These are phyloP conservation scores for Xenoacremonium recifei DNA, from an alignment of 2,329 filamentous ascomycete genomes.

Conservation along the genomic window DNA sequence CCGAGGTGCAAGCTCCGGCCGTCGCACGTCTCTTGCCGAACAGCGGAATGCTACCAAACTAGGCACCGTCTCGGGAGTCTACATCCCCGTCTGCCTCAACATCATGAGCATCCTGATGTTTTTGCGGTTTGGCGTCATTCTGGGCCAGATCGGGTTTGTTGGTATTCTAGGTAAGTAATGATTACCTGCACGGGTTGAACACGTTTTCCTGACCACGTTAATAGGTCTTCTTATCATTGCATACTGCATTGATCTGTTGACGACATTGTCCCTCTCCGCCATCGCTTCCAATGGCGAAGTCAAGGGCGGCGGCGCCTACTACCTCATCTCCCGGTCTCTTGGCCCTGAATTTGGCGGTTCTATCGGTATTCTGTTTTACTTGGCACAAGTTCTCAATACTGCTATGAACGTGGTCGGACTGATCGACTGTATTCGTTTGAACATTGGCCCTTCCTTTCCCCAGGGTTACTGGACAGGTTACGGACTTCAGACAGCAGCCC, in stretches of 20 bases:
- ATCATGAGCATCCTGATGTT: conserved; percentile 93
- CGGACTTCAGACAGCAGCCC: conserved; percentile 68
- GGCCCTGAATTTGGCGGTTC: conserved; percentile 88
- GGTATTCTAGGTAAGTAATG: conserved; percentile 69
- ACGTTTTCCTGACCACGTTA: background rate
- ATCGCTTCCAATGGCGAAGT: conserved; percentile 90
- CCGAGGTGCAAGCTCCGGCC: background rate
- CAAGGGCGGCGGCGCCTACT: conserved; percentile 83
- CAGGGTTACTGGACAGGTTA: conserved; percentile 77
- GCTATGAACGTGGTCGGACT: conserved; percentile 85
- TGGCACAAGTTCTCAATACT: conserved; percentile 87
- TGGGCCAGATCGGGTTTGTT: conserved; percentile 75
- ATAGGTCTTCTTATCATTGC: conserved; percentile 69
- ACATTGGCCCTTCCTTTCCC: conserved; percentile 66
- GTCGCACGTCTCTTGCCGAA: conserved; percentile 29
- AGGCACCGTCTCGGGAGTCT: conserved; percentile 75
- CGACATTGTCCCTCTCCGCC: conserved; percentile 80
- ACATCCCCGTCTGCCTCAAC: conserved; percentile 85
- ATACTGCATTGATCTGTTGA: conserved; percentile 82
- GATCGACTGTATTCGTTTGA: conserved; percentile 77
- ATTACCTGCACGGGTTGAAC: conserved; percentile 1
- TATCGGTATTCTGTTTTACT: conserved; percentile 83
- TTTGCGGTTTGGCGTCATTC: conserved; percentile 79
- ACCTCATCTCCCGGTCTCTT: conserved; percentile 80
- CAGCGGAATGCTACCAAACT: conserved; percentile 58